Evolutionary conservation across 768 basidiomycete species (phyloP).

Genomic region (Amanita molliuscula): DNA sequence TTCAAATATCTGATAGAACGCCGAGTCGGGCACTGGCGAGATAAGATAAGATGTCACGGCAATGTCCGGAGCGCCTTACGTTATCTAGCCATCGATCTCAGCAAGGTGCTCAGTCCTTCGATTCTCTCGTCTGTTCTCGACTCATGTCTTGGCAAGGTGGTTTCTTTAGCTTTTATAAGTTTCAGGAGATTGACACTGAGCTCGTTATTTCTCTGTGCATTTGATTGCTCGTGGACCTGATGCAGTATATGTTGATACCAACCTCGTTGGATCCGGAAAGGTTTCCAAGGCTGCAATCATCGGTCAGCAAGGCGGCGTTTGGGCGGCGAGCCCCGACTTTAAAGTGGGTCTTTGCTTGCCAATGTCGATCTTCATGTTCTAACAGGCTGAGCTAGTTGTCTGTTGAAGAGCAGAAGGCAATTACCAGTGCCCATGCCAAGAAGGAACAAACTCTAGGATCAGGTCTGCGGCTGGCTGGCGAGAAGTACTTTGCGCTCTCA

Average conservation of each 20-base stretch:
- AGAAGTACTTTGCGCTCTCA: conserved; percentile 67
- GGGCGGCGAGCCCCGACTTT: conserved; percentile 58
- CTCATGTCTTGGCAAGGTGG: conserved; percentile 5
- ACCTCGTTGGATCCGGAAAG: conserved; percentile 67
- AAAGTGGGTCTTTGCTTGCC: conserved; percentile 26
- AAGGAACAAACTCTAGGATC: conserved; percentile 29
- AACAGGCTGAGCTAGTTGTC: conserved; percentile 36
- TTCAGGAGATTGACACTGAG: not conserved
- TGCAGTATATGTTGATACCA: conserved; percentile 72
- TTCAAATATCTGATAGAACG: no score
- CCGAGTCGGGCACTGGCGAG: no score
- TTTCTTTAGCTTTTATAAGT: not conserved
- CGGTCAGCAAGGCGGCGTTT: conserved; percentile 65
- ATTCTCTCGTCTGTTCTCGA: not conserved
- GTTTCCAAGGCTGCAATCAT: conserved; percentile 71
- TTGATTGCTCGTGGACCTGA: not conserved
- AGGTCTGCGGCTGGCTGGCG: conserved; percentile 55
- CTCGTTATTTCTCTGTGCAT: not conserved
- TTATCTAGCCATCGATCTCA: not conserved
- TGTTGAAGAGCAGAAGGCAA: conserved; percentile 49
- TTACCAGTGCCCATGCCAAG: conserved; percentile 38
- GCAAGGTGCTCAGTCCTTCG: not conserved
- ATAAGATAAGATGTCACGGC: no score
- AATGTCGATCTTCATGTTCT: not conserved
- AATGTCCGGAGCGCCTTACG: no score